Conservation (phyloP, 2,329 filamentous ascomycete genomes). For the Rutstroemia sp. region DNA sequence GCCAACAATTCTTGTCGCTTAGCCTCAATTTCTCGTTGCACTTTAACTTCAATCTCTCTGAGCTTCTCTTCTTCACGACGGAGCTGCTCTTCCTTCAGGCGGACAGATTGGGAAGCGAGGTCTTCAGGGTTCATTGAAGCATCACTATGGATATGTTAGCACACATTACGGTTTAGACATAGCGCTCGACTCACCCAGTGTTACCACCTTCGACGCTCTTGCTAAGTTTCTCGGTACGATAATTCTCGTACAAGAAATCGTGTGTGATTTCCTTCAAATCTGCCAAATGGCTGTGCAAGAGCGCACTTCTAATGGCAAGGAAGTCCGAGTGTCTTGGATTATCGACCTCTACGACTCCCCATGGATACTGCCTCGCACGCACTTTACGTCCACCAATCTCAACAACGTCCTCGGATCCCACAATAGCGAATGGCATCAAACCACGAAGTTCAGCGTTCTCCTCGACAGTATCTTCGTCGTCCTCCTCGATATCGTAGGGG, state of each 20-base stretch:
- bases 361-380: constrained; percentile 94
- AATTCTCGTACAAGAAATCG: constrained; percentile 99
- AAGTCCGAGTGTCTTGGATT: constrained; percentile 99
- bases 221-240: constrained; percentile 99
- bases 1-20: constrained; percentile 97
- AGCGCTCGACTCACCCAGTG: constrained; percentile 62
- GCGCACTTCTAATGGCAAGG: constrained; percentile 89
- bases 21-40: constrained; percentile 99
- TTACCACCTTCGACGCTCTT: constrained; percentile 95
- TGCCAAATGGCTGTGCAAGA: constrained; percentile 94
- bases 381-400: constrained; percentile 91
- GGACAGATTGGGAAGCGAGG: constrained; percentile 91
- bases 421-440: constrained; percentile 98
- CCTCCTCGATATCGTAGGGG: constrained; percentile 98
- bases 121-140: constrained; percentile 98
- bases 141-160: constrained; percentile 42
- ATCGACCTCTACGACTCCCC: constrained; percentile 98
- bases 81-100: constrained; percentile 98
- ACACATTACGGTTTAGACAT: constrained; percentile 21
- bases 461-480: constrained; percentile 98
- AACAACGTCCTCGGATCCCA: constrained; percentile 90
- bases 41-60: constrained; percentile 98
- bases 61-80: constrained; percentile 99
- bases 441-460: constrained; percentile 97
- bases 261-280: constrained; percentile 99